phyloP scores from a whole-genome alignment of 257 asterid genomes.

The Handroanthus guayacan region DNA sequence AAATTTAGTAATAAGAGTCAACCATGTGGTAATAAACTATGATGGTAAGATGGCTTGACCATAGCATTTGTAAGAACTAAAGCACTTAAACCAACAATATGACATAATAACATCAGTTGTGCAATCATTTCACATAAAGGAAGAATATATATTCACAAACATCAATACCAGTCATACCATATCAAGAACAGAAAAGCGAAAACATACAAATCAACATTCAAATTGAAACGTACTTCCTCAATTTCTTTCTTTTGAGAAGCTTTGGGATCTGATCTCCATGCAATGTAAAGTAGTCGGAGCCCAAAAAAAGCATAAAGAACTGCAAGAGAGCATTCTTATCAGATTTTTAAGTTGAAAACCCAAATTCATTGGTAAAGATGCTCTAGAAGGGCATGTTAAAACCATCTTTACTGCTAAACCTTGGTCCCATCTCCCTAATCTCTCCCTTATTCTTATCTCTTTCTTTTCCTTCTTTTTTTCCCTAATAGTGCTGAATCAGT shows the following conservation, averaged over 20 bases:
- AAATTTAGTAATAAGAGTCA: not conserved
- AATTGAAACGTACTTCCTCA: constrained; percentile 72
- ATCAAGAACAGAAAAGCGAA: not conserved
- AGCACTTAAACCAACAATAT: constrained; percentile 1
- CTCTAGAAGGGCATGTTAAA: constrained; percentile 1
- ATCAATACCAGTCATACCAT: not conserved
- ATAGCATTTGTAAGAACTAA: not conserved
- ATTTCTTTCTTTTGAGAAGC: constrained; percentile 92
- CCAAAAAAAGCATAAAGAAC: constrained; percentile 94
- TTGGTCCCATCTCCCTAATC: constrained; percentile 5
- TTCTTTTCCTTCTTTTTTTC: not conserved
- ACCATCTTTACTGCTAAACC: not conserved
- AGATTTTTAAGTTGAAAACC: constrained; percentile 30
- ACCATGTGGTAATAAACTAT: not conserved
- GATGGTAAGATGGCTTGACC: not conserved
- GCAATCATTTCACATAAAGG: constrained; percentile 3
- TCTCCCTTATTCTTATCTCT: not conserved
- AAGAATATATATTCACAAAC: not conserved
- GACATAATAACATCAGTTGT: not conserved
- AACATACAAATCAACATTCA: constrained; percentile 15
- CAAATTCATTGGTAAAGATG: constrained; percentile 15
- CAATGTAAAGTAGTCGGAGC: constrained; percentile 88
- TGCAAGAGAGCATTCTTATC: constrained; percentile 49
- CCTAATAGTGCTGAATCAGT: not conserved
- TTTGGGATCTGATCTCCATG: constrained; percentile 92